These are phyloP conservation scores for Talaromyces adpressus DNA, from an alignment of 495 filamentous ascomycete genomes.

Conservation along the genomic window DNA sequence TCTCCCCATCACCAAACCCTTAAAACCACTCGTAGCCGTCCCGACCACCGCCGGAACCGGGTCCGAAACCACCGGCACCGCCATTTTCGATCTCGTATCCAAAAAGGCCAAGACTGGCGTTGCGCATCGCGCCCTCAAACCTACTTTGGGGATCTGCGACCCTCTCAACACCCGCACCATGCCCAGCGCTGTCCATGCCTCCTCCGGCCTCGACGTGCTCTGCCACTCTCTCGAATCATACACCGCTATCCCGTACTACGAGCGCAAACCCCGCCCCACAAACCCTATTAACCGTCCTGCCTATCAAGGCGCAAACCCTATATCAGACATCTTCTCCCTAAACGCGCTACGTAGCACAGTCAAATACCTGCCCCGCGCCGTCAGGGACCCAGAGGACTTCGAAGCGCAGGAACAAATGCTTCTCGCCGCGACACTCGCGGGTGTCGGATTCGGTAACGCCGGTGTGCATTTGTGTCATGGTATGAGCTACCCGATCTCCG, in stretches of 20 bases:
- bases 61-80: conserved; percentile 92
- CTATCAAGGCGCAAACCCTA: conserved; percentile 96
- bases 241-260: conserved; percentile 91
- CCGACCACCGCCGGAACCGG: conserved; percentile 95
- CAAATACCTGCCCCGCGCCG: conserved; percentile 83
- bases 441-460: conserved; percentile 95
- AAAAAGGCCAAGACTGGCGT: conserved; percentile 91
- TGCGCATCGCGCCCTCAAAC: conserved; percentile 90
- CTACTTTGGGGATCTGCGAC: conserved; percentile 92
- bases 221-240: conserved; percentile 91
- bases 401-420: conserved; percentile 95
- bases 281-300: conserved; percentile 90
- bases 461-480: conserved; percentile 97
- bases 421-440: conserved; percentile 86
- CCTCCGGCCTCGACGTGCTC: conserved; percentile 86
- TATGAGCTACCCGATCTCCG: conserved; percentile 93
- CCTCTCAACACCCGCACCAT: conserved; percentile 92
- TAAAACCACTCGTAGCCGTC: conserved; percentile 82
- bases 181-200: conserved; percentile 84
- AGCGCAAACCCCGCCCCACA: conserved; percentile 72
- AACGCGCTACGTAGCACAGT: conserved; percentile 72
- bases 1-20: conserved; percentile 67
- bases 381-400: conserved; percentile 77
- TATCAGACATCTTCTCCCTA: conserved; percentile 91
- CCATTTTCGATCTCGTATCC: conserved; percentile 90